Base-by-base conservation (phyloP, 352 stramenopile species). In the Phytophthora ramorum region DNA sequence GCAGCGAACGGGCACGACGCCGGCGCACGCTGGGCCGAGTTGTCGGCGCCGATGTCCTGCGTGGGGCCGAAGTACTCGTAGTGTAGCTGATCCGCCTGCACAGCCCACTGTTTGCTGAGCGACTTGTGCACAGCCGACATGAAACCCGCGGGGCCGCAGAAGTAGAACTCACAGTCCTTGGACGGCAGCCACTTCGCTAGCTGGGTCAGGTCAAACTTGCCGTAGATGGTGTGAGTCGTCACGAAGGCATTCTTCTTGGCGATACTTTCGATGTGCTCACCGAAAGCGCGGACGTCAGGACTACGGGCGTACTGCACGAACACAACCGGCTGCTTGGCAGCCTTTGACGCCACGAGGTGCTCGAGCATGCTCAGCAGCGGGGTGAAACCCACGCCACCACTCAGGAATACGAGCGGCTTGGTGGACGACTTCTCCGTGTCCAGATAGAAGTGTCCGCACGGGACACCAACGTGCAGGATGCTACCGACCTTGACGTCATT, bases 31-130 rank as follows among this genome's bases (percentile, higher is more conserved):
- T 61, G 48, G 0, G 34, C 57, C 14, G 55, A 47, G 26, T 54
- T 66, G 17, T 57, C 63, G 1, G 44, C 51, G 54, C 69, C 53
- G 26, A 76, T 81, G 37, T 87, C 69, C 35, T 87, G 75, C 19
- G 79, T 82, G 41, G 70, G 80, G 19, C 80, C 80, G 37, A 89
- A 89, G 62, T 84, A 89, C 71, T 89, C 80, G 65, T 81, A 89
- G 67, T 87, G 80, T 22, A 79, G 63, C 63, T 89, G 80, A 47
- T 56, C 50, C 0, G 69, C 52, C 0, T 78, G 76, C 5, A 83
- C 62, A 2, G 45, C 34, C 74, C 74, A 81, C 40, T 83, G 68
- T 8, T 76, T 68, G 5, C 50, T 53, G 2, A 89, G 68, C 19
- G 70, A 69, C 30, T 70, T 68, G 44, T 70, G 66, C 44, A 85